Evolutionary conservation across 805 yeast genomes (phyloP).

Genomic region (Pichia paraexigua): DNA sequence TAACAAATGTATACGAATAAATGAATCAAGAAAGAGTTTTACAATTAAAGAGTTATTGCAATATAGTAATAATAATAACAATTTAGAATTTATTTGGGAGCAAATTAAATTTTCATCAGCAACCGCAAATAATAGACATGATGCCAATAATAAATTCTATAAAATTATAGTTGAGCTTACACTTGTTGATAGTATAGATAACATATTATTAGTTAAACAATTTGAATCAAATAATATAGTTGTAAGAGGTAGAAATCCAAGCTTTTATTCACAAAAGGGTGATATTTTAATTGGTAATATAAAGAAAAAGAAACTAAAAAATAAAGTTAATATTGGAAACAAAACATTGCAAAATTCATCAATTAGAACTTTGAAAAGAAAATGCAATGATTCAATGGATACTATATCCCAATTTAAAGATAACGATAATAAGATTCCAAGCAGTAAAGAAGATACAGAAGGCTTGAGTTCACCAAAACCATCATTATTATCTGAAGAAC

Average conservation of each 20-base stretch:
- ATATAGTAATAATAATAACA: not conserved
- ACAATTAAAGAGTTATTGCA: not conserved
- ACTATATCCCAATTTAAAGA: not conserved
- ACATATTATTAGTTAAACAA: constrained; percentile 12
- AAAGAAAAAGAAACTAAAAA: not conserved
- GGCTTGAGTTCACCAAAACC: not conserved
- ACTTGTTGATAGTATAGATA: constrained; percentile 17
- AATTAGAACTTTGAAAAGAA: not conserved
- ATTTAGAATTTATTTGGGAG: constrained; percentile 20
- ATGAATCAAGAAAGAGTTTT: not conserved
- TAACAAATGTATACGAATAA: not conserved
- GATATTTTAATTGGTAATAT: constrained; percentile 33
- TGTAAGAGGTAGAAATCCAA: constrained; percentile 47
- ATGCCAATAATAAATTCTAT: constrained; percentile 16
- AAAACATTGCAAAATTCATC: too few relatives aligned
- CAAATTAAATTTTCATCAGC: constrained; percentile 26
- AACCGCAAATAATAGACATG: constrained; percentile 25
- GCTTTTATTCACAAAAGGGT: constrained; percentile 40
- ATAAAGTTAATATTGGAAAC: not conserved
- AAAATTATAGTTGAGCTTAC: constrained; percentile 15
- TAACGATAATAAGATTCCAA: too few relatives aligned
- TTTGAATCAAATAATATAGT: constrained; percentile 34
- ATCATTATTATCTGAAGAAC: not conserved
- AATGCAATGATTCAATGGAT: not conserved
- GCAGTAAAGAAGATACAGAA: not conserved